Base-by-base conservation (phyloP, 2,329 filamentous ascomycete species). In the Calonectria pauciramosa region DNA sequence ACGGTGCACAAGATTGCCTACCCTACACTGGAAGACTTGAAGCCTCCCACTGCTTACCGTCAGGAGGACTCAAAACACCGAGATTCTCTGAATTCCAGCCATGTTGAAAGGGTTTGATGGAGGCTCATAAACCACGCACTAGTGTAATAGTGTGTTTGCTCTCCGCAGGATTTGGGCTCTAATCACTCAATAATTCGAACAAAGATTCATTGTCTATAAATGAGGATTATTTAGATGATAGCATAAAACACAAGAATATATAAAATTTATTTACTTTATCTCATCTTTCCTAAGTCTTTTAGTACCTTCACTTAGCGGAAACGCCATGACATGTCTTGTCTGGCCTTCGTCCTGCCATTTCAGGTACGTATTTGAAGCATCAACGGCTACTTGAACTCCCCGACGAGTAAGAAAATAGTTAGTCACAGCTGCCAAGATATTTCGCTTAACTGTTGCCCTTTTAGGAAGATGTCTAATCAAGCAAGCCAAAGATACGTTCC, bases 1-100 rank as follows among this genome's bases (percentile, higher is more conserved):
- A 82, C 77, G 0, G 79, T 82, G 0, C 60, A 80, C 10, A 80
- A 82, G 59, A 76, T 82, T 30, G 82, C 82, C 0, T 83, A 83
- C 28, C 81, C 81, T 3, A 83, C 68, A n/a, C 30, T 54, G 0
- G 80, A 82, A 38, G 82, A 83, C 23, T 1, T 79, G 32, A 63
- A 41, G 34, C n/a, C 36, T 20, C 56, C 34, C 6, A 10, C 23
- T 26, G 20, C 23, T 2, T 30, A 41, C n/a, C 56, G 14, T 9
- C 34, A 26, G 14, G n/a, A 41, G 26, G 56, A 63, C 34, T 38
- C 34, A 30, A 63, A 63, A 41, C 34, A 20, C 2, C 23, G 56
- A 13, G 56, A 63, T 20, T 63, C 56, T 28, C 23, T 63, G 14
- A 63, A 63, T 18, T 63, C 56, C 18, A 41, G n/a, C 14, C 56